phyloP scores from a whole-genome alignment of 495 filamentous ascomycete species.

The Aspergillus steynii region DNA sequence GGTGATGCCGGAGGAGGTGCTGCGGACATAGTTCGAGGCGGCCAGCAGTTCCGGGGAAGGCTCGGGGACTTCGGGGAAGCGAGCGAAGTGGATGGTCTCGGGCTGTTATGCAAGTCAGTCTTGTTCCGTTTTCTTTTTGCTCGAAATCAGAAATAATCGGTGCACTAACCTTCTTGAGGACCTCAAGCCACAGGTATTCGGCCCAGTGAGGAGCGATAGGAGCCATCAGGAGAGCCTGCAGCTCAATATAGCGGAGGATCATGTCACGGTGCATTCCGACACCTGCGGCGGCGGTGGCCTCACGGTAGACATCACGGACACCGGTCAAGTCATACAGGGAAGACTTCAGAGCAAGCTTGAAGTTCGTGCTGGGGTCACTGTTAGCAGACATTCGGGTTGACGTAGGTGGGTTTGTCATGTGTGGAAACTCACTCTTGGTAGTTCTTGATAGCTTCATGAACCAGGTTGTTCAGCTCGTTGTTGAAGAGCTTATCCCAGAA shows the following conservation, averaged over 20 bases:
- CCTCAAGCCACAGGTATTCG: constrained; percentile 89
- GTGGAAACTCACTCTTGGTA: constrained; percentile 64
- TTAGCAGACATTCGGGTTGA: constrained; percentile 29
- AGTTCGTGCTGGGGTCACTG: constrained; percentile 57
- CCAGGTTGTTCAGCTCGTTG: constrained; percentile 89
- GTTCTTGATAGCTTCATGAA: constrained; percentile 69
- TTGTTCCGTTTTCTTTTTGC: not conserved
- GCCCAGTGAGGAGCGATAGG: constrained; percentile 91
- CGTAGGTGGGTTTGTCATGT: not conserved
- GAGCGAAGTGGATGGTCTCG: constrained; percentile 73
- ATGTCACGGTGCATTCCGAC: constrained; percentile 82
- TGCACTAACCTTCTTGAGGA: constrained; percentile 69
- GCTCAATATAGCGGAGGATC: constrained; percentile 73
- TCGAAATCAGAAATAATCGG: not conserved
- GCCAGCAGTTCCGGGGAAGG: constrained; percentile 65
- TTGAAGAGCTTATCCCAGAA: constrained; percentile 90
- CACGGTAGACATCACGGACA: constrained; percentile 89
- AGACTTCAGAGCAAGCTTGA: constrained; percentile 89
- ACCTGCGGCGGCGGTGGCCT: constrained; percentile 68
- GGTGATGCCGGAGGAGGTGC: constrained; percentile 75
- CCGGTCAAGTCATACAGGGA: constrained; percentile 85
- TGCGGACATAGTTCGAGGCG: constrained; percentile 75
- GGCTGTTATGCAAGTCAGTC: constrained; percentile 29
- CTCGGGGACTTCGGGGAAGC: constrained; percentile 71
- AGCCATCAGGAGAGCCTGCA: constrained; percentile 80